These are phyloP conservation scores for Dactylellina parvicollis DNA, from an alignment of 2,329 filamentous ascomycete species.

Conservation along the genomic window DNA sequence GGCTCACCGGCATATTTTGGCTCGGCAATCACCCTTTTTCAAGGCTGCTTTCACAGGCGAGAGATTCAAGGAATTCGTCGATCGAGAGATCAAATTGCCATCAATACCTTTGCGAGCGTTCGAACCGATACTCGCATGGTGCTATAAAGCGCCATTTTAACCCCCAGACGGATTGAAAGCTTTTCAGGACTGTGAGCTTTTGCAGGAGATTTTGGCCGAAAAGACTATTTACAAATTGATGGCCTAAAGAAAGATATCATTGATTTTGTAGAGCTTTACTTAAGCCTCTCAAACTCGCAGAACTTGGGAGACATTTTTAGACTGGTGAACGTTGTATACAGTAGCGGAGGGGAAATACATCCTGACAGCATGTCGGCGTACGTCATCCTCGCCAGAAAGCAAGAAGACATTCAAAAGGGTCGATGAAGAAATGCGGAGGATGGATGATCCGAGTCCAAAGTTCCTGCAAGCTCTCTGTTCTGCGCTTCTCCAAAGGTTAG, in stretches of 20 bases:
- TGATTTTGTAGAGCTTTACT: neutral
- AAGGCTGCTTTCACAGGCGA: conserved; percentile 1
- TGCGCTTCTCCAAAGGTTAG: neutral
- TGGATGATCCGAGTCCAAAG: neutral
- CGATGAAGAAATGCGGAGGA: neutral
- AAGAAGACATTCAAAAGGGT: neutral
- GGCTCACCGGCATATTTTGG: conserved; percentile 1
- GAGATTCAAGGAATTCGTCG: neutral
- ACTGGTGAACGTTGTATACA: neutral
- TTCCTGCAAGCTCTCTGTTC: neutral
- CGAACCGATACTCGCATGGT: neutral
- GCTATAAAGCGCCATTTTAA: neutral
- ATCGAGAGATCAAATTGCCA: neutral
- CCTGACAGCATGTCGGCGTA: neutral
- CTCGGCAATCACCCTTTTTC: neutral
- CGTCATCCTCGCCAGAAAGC: neutral
- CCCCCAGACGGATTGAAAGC: neutral
- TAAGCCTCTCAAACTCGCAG: neutral
- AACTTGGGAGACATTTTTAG: neutral
- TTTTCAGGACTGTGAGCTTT: neutral
- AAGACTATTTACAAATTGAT: neutral
- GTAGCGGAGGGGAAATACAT: neutral
- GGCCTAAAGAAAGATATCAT: conserved; percentile 1
- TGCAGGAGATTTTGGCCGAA: neutral
- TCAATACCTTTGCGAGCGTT: neutral